Base-by-base conservation (phyloP, 2,329 filamentous ascomycete genomes). In the Stagonosporopsis vannaccii region DNA sequence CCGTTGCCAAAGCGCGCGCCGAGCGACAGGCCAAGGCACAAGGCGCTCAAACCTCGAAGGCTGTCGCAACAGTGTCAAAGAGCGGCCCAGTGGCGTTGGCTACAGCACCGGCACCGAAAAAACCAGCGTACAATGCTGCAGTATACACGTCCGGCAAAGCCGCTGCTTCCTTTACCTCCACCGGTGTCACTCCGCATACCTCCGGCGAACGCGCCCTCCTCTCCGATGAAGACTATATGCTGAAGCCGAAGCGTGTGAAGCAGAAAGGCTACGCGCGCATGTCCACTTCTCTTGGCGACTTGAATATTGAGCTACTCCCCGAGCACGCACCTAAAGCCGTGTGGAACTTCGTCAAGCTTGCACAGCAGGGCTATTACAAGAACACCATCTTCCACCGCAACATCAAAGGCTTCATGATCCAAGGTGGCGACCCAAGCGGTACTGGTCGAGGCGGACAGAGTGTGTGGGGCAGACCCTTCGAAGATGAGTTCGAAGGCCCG, bases 391-490 rank as follows among this genome's bases (percentile, higher is more conserved):
- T 99, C 73, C 95, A 99, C 76, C 87, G 95, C 60, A 97, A 96
- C 74, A 97, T 99, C 67, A 88, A 88, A 55, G 91, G 90, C 67
- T 99, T 99, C 74, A 99, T 99, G 95, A 91, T 99, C 35, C 95
- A 99, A 75, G 94, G 94, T 39, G 95, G 95, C 33, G 95, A 99
- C 72, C 95, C 95, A 0, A 91, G 92, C 0, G 94, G 94, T 1
- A 97, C 92, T 0, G 95, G 95, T 1, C 85, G 91, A 58, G 95
- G 95, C n/a, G 95, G 95, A 0, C 81, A 87, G 44, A 96, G 90
- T 69, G 87, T 96, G 58, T 99, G 95, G 95, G 91, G 91, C 56
- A 96, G 96, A 77, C 91, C 92, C 59, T 99, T 99, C 70, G 84
- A 89, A 49, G 95, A 99, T 74, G 95, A 99, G 73, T 89, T 98